Evolutionary conservation across 257 asterid genomes (phyloP).

Genomic region (Mitragyna speciosa): DNA sequence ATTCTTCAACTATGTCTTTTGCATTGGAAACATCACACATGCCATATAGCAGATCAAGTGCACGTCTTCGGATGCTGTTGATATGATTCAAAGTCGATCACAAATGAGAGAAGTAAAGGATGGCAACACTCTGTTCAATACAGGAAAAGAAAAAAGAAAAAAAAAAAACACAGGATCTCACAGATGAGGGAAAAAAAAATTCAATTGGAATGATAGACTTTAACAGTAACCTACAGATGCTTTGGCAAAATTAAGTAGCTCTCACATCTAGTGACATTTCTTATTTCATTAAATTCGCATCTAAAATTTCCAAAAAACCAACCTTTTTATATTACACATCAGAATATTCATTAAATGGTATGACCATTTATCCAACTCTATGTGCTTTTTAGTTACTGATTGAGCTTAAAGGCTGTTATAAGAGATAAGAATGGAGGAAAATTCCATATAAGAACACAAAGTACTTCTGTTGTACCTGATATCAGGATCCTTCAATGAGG

Average conservation of each 20-base stretch:
- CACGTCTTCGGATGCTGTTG: slow-evolving; percentile 87
- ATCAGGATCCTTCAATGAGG: slow-evolving; percentile 98
- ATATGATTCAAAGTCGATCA: not conserved
- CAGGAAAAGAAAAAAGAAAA: not conserved
- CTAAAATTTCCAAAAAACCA: not conserved
- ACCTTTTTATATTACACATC: not conserved
- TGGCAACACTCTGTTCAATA: not conserved
- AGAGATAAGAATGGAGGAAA: not conserved
- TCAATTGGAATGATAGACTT: not conserved
- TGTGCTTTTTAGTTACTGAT: not conserved
- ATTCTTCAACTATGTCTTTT: slow-evolving; percentile 94
- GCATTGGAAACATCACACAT: slow-evolving; percentile 99
- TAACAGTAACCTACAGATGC: not conserved
- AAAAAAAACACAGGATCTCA: not conserved
- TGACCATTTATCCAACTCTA: not conserved
- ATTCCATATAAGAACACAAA: not conserved
- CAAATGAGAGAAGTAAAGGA: slow-evolving; percentile 3
- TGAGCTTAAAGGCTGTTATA: not conserved
- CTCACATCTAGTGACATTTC: not conserved
- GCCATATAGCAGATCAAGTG: slow-evolving; percentile 95
- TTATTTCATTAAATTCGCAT: not conserved
- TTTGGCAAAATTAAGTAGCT: not conserved
- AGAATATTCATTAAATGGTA: not conserved
- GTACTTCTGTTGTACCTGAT: slow-evolving; percentile 55
- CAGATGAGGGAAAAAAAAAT: not conserved